Evolutionary conservation across 257 asterid species (phyloP).

Genomic region (Przewalskia tangutica): DNA sequence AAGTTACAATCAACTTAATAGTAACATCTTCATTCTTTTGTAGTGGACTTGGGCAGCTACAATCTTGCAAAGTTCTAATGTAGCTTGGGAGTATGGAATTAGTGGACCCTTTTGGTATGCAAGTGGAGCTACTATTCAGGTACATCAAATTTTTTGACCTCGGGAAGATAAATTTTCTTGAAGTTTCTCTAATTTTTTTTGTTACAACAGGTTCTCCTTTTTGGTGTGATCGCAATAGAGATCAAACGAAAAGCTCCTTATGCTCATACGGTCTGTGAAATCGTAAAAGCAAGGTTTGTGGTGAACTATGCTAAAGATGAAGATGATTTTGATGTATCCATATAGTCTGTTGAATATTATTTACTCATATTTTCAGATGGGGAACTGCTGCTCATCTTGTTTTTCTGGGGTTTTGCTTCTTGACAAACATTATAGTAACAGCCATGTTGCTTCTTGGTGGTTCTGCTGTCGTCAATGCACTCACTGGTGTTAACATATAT

Average conservation of each 20-base stretch:
- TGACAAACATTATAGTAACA: constrained; percentile 81
- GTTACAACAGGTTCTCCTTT: constrained; percentile 56
- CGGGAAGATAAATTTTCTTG: background rate
- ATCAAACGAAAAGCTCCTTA: constrained; percentile 87
- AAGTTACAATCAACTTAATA: background rate
- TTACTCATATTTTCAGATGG: constrained; percentile 41
- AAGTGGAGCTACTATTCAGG: constrained; percentile 95
- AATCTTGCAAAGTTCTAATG: constrained; percentile 85
- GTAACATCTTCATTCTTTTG: constrained; percentile 4
- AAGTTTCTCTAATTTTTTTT: background rate
- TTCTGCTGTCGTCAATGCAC: constrained; percentile 84
- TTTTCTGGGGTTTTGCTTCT: constrained; percentile 74
- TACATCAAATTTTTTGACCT: background rate
- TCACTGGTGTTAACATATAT: constrained; percentile 80
- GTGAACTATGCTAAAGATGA: background rate
- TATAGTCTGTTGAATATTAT: background rate
- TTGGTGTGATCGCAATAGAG: constrained; percentile 92
- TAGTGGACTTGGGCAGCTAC: constrained; percentile 99
- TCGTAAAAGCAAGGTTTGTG: constrained; percentile 71
- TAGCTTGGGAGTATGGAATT: constrained; percentile 87
- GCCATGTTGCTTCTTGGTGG: constrained; percentile 98
- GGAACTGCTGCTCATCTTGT: constrained; percentile 86
- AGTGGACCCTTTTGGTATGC: constrained; percentile 99
- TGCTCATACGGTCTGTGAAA: constrained; percentile 91
- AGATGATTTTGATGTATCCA: background rate